Evolutionary conservation across 1,139 yeast species (phyloP), one percentile per base, ranked within the genome.

Genomic region (Pichia kudriavzevii): DNA sequence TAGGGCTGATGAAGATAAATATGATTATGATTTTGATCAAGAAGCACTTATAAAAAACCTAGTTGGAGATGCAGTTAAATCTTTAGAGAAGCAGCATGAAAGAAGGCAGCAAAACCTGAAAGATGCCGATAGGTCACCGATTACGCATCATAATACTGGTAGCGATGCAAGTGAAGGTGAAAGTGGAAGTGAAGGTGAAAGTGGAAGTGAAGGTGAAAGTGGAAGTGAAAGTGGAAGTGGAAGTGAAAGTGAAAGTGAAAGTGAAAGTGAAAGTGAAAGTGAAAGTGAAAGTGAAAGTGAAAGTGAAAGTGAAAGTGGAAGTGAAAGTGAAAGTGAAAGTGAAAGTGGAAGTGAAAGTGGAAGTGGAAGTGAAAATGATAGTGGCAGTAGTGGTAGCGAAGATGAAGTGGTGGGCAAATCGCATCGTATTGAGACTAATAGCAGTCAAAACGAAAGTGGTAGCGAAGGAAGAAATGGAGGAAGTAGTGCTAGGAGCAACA

Each of bases 1-100:
- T n/a, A n/a, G n/a, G n/a, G n/a, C n/a, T 7, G 29, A 26, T n/a
- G 29, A 26, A 18, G 29, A 26, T 11, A 15, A 26, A 7, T 26
- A 26, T 15, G 29, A 26, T 11, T 26, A 18, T 18, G 29, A 26
- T 7, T 11, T 26, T 3, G 22, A 18, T 12, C 19, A 15, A 18
- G 29, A 26, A 11, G 19, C 17, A 18, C 7, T 26, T 14, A 18
- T 26, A 5, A 18, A 17, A 5, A 26, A 18, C n/a, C 17, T 26
- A 10, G 14, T 26, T 7, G 22, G 14, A 17, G 13, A 17, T 17
- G 29, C 29, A 11, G 22, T 26, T 7, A 11, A 11, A 11, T 22
- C 25, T 8, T 22, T 22, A 11, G 31, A 17, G 5, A 7, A 24
- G 7, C 11, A 27, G 6, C 14, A 17, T 19, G 15, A 27, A 7